These are phyloP conservation scores for Tuber borchii DNA, from an alignment of 495 filamentous ascomycete genomes.

Conservation along the genomic window DNA sequence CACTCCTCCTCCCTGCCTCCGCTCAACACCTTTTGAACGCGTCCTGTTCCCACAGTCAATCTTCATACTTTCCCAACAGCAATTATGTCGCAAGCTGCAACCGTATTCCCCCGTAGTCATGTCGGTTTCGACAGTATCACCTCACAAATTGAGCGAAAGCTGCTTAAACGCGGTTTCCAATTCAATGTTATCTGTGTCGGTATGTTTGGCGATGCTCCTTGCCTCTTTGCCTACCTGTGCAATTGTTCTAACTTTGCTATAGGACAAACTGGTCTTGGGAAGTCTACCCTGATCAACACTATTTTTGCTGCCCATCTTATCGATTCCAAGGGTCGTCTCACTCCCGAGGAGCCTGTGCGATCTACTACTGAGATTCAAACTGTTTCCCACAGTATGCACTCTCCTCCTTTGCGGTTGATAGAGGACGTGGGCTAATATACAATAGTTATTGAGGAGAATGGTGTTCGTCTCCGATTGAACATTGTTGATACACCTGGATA, in stretches of 20 bases:
- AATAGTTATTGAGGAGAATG: slow-evolving; percentile 91
- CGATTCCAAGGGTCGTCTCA: slow-evolving; percentile 91
- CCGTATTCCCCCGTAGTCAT: slow-evolving; percentile 90
- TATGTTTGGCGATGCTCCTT: slow-evolving; percentile 49
- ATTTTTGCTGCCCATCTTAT: slow-evolving; percentile 99
- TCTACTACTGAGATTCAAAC: slow-evolving; percentile 96
- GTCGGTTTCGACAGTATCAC: slow-evolving; percentile 99
- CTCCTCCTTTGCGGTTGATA: not conserved
- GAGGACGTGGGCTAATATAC: slow-evolving; percentile 4
- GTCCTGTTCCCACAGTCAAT: slow-evolving; percentile 15
- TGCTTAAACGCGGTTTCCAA: slow-evolving; percentile 98
- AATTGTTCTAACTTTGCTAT: slow-evolving; percentile 43
- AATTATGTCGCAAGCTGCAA: slow-evolving; percentile 48
- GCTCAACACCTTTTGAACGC: slow-evolving; percentile 14
- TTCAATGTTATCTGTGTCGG: slow-evolving; percentile 99
- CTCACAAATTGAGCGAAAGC: slow-evolving; percentile 95
- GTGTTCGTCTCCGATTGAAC: slow-evolving; percentile 68
- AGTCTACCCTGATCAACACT: slow-evolving; percentile 98
- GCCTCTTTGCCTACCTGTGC: slow-evolving; percentile 16
- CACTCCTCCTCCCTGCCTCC: not conserved
- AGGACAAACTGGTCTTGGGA: slow-evolving; percentile 98
- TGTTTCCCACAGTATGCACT: slow-evolving; percentile 72
- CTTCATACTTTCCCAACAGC: slow-evolving; percentile 9
- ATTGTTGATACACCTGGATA: slow-evolving; percentile 77
- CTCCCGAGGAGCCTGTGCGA: slow-evolving; percentile 85